Conservation (phyloP, 31 red algal genomes). For the Odonthalia washingtoniensis region DNA sequence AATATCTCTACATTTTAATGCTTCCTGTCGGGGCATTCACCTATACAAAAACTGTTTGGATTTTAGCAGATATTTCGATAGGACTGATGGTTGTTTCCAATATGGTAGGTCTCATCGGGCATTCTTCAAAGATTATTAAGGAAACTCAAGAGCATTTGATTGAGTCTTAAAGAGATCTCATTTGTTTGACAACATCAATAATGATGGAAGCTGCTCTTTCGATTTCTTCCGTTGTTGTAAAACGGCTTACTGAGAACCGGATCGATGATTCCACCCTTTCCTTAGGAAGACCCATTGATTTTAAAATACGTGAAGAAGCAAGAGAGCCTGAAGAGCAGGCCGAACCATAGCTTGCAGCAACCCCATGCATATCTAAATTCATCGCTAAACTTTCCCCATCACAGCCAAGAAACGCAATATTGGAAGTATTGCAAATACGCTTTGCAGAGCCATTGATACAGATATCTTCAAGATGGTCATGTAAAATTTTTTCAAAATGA, state of each 20-base stretch:
- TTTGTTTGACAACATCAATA: too few species aligned
- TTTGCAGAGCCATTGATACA: slow-evolving; percentile 9
- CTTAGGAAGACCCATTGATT: slow-evolving; percentile 20
- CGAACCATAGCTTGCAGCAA: not conserved
- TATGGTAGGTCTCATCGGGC: too few species aligned
- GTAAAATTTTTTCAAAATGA: slow-evolving; percentile 16
- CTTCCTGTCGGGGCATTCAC: too few species aligned
- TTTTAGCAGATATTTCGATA: too few species aligned
- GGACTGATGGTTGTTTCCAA: too few species aligned
- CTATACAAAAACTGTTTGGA: too few species aligned
- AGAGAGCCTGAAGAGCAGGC: slow-evolving; percentile 13
- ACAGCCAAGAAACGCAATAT: not conserved
- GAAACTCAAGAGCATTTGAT: too few species aligned
- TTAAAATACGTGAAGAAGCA: slow-evolving; percentile 5
- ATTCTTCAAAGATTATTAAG: too few species aligned
- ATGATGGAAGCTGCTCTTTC: slow-evolving; percentile 4
- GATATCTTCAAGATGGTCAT: slow-evolving; percentile 5
- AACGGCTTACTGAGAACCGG: not conserved
- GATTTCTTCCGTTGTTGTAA: slow-evolving; percentile 15
- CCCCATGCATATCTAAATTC: slow-evolving; percentile 7
- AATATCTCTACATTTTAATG: slow-evolving; percentile 3
- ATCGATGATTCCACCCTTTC: not conserved
- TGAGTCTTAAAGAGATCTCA: too few species aligned
- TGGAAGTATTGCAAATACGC: not conserved
- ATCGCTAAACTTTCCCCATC: slow-evolving; percentile 21